These are phyloP conservation scores for Keithomyces neogunnii DNA, from an alignment of 2,329 filamentous ascomycete genomes.

Conservation along the genomic window DNA sequence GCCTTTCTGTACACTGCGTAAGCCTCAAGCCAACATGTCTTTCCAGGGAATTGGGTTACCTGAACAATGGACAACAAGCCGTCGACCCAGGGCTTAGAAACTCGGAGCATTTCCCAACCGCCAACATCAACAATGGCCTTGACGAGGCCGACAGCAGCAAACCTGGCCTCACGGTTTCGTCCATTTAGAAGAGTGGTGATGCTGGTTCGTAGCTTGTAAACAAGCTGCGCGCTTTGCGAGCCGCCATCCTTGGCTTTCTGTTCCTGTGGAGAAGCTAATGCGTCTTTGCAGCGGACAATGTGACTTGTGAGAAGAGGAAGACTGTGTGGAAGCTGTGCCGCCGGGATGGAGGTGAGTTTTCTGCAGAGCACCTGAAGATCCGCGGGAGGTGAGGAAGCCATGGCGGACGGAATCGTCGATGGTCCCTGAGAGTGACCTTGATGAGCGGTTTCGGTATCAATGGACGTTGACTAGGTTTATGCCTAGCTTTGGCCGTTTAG, in stretches of 20 bases:
- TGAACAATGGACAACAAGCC: slow-evolving; percentile 67
- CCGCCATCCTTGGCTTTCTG: slow-evolving; percentile 51
- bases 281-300: slow-evolving; percentile 45
- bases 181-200: slow-evolving; percentile 72
- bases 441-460: too few species aligned
- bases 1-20: slow-evolving; percentile 50
- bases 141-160: slow-evolving; percentile 67
- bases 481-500: too few species aligned
- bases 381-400: slow-evolving; percentile 26
- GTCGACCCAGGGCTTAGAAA: slow-evolving; percentile 66
- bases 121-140: slow-evolving; percentile 78
- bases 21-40: background rate
- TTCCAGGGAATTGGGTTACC: slow-evolving; percentile 31
- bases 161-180: slow-evolving; percentile 63
- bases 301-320: slow-evolving; percentile 60
- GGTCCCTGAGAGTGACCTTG: background rate
- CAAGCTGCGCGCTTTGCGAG: slow-evolving; percentile 58
- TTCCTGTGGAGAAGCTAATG: slow-evolving; percentile 57
- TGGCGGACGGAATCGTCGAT: background rate
- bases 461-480: too few species aligned
- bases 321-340: slow-evolving; percentile 65
- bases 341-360: slow-evolving; percentile 61
- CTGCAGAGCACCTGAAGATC: slow-evolving; percentile 59
- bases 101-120: slow-evolving; percentile 72
- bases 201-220: slow-evolving; percentile 76